phyloP scores from a whole-genome alignment of 2,329 filamentous ascomycete genomes.

The Monascus ruber region DNA sequence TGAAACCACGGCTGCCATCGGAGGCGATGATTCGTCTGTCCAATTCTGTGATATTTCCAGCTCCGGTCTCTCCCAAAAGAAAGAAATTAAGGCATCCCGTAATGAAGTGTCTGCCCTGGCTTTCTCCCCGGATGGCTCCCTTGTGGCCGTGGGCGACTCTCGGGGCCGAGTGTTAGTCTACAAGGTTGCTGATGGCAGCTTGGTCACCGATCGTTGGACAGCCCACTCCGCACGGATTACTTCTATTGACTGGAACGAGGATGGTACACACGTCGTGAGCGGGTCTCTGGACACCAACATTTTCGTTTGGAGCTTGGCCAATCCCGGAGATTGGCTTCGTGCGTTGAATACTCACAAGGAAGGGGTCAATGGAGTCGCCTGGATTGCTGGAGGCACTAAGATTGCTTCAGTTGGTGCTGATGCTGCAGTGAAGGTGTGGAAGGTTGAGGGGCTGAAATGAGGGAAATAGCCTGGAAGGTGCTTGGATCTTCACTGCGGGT shows the following conservation, averaged over 20 bases:
- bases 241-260: conserved; percentile 63
- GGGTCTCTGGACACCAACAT: conserved; percentile 85
- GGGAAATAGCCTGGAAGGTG: neutral
- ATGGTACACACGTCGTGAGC: conserved; percentile 67
- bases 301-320: conserved; percentile 76
- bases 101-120: conserved; percentile 66
- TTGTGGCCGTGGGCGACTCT: conserved; percentile 71
- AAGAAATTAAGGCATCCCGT: conserved; percentile 56
- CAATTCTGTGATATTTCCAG: conserved; percentile 59
- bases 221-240: conserved; percentile 60
- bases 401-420: conserved; percentile 76
- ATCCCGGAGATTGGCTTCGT: conserved; percentile 76
- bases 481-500: no score
- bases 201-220: conserved; percentile 71
- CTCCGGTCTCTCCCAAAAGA: conserved; percentile 41
- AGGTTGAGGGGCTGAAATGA: conserved; percentile 43
- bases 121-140: conserved; percentile 66
- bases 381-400: conserved; percentile 55
- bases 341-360: conserved; percentile 88
- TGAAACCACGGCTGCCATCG: conserved; percentile 60
- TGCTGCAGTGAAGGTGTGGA: conserved; percentile 86
- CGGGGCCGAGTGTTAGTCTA: conserved; percentile 84
- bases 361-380: conserved; percentile 77
- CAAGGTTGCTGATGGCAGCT: conserved; percentile 51
- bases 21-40: conserved; percentile 61